Evolutionary conservation across 1,284 basidiomycete species (phyloP).

Genomic region (Xerocomus cyaneibrunnescens): DNA sequence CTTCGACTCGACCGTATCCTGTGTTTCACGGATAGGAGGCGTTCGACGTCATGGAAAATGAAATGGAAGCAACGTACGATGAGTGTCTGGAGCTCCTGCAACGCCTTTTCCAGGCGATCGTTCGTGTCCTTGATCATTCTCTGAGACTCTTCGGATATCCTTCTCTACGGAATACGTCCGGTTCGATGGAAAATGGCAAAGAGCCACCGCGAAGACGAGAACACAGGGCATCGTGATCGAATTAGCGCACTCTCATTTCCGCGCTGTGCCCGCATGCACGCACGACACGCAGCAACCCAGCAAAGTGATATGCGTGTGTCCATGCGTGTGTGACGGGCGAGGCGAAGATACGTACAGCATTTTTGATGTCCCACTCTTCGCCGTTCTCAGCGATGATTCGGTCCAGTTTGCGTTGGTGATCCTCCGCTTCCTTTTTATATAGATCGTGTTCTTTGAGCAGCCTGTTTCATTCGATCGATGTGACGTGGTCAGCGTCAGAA

Average conservation of each 20-base stretch:
- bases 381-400: conserved; percentile 59
- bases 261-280: conserved; percentile 26
- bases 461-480: conserved; percentile 42
- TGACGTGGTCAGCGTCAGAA: conserved; percentile 33
- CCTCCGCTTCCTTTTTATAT: conserved; percentile 69
- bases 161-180: conserved; percentile 46
- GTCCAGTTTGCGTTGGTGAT: conserved; percentile 59
- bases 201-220: conserved; percentile 15
- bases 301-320: not conserved
- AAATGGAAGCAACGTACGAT: conserved; percentile 54
- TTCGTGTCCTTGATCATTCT: conserved; percentile 78
- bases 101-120: conserved; percentile 58
- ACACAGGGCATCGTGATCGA: conserved; percentile 13
- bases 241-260: conserved; percentile 32
- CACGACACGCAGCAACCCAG: conserved; percentile 10
- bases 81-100: conserved; percentile 64
- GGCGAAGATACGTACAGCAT: conserved; percentile 59
- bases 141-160: conserved; percentile 74
- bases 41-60: conserved; percentile 11
- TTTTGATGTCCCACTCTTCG: conserved; percentile 81
- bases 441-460: conserved; percentile 70
- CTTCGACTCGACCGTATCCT: conserved; percentile 50
- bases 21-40: conserved; percentile 16
- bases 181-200: conserved; percentile 5
- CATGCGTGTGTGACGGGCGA: conserved; percentile 1